Conservation (phyloP, 345 rosid genomes). For the Iberis pinnata region DNA sequence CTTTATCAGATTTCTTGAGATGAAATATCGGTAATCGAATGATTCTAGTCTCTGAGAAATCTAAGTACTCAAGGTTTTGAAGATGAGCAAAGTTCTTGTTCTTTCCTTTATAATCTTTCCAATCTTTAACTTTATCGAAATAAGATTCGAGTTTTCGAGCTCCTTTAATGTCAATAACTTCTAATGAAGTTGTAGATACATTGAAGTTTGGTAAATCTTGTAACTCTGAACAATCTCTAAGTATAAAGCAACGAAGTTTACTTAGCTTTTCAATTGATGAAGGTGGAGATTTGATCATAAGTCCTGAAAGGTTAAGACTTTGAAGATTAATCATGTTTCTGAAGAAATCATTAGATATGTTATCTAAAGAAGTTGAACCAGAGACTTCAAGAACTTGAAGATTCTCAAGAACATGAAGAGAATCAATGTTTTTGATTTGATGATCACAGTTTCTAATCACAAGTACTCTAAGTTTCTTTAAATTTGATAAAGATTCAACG, state of each 20-base stretch:
- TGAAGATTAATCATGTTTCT: constrained; percentile 21
- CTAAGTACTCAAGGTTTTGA: constrained; percentile 31
- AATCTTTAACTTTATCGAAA: constrained; percentile 22
- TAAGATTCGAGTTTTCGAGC: constrained; percentile 22
- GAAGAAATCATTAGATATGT: constrained; percentile 33
- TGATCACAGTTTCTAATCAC: constrained; percentile 44
- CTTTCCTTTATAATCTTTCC: constrained; percentile 23
- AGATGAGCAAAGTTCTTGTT: constrained; percentile 35
- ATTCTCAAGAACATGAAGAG: constrained; percentile 11
- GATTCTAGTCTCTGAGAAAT: constrained; percentile 39
- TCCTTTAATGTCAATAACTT: constrained; percentile 49
- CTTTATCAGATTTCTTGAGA: not conserved
- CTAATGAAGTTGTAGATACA: constrained; percentile 21
- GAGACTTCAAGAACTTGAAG: constrained; percentile 52
- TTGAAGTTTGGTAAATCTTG: constrained; percentile 33
- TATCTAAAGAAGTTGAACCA: constrained; percentile 28
- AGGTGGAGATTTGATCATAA: constrained; percentile 29
- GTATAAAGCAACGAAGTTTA: constrained; percentile 39
- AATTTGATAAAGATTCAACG: constrained; percentile 3
- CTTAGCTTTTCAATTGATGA: constrained; percentile 21
- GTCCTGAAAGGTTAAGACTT: constrained; percentile 45
- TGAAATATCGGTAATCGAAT: constrained; percentile 37
- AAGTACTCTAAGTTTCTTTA: constrained; percentile 36
- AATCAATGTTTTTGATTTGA: constrained; percentile 15
- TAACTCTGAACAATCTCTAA: constrained; percentile 35